Conservation (phyloP, 1,139 yeast genomes). For the Blastobotrys aristatus region DNA sequence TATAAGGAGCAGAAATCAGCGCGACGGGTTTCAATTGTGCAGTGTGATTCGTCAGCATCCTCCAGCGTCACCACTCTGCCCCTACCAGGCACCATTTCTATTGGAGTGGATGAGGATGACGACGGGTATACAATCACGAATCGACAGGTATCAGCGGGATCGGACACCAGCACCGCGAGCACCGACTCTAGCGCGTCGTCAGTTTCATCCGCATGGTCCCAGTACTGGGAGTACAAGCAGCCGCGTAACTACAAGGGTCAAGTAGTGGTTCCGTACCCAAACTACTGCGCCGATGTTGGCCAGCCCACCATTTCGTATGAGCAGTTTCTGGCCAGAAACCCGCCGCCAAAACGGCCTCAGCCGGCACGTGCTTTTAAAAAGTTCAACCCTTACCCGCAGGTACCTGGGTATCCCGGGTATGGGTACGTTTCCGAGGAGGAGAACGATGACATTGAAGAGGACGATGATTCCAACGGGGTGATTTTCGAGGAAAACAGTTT, state of each 20-base stretch:
- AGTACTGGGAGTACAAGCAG: conserved; percentile 1
- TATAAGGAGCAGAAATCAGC: too few relatives aligned
- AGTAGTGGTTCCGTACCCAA: conserved; percentile 8
- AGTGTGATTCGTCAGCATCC: too few relatives aligned
- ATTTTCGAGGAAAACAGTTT: too few relatives aligned
- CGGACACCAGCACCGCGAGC: background rate
- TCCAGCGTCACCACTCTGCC: too few relatives aligned
- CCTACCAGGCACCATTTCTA: too few relatives aligned
- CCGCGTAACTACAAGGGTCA: conserved; percentile 6
- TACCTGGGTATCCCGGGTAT: conserved; percentile 11
- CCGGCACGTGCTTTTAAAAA: background rate
- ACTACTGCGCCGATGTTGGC: conserved; percentile 1
- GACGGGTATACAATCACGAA: too few relatives aligned
- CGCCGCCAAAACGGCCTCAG: conserved; percentile 5
- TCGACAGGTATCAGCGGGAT: background rate
- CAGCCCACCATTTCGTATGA: conserved; percentile 4
- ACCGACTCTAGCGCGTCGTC: background rate
- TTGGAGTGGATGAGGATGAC: background rate
- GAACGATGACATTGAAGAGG: conserved; percentile 2
- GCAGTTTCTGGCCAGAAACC: conserved; percentile 4
- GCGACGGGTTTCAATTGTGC: too few relatives aligned
- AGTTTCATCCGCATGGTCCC: background rate
- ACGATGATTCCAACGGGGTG: background rate
- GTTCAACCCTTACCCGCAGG: conserved; percentile 9
- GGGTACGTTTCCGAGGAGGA: too few relatives aligned